Base-by-base conservation (phyloP, 1,284 basidiomycete species). In the Cutaneotrichosporon arboriforme region DNA sequence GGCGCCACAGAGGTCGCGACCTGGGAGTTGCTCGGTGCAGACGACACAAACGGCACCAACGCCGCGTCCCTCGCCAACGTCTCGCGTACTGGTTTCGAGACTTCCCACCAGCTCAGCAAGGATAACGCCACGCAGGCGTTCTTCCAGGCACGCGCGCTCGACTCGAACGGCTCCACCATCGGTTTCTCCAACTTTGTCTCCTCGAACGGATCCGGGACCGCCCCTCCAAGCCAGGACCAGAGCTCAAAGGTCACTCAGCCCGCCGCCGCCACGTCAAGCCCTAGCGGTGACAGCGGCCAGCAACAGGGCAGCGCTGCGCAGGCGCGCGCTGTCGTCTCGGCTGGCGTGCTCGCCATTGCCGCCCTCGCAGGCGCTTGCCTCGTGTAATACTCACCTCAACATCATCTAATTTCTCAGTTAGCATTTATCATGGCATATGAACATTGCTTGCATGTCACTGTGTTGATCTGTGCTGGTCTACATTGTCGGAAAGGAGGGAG, bases 1-100 rank as follows among this genome's bases (percentile, higher is more conserved):
- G 70, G 71, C 13, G 68, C 68, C 1, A 72, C 70, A 8, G 63
- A 70, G 38, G 62, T 72, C 17, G 33, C 43, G 1, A 47, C 34
- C 0, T 72, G 62, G 62, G 56, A 58, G 26, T 36, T 67, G 4
- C 39, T 58, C 15, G 61, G 52, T 10, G 54, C 55, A 2, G 51
- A 58, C 22, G 52, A 52, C 20, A 40, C 45, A 5, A 47, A 49
- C 1, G 44, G 44, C 23, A 7, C 20, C 18, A n/a, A 23, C 13
- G 21, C 14, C 14, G 18, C 31, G 14, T 44, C 49, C 2, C 23
- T 61, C 3, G 35, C 22, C 41, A 62, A 56, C 20, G 45, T 47
- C 8, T 59, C 54, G 26, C 55, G 57, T 31, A 51, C 48, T 2
- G 62, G 62, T 9, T 67, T 69, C 51, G 65, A 69, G 52, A 65